Percentiles rank a stretch among this genome's conserved stretches.
Evolutionary conservation across 768 basidiomycete genomes (phyloP).

Genomic region (Fomitopsis pulvina): DNA sequence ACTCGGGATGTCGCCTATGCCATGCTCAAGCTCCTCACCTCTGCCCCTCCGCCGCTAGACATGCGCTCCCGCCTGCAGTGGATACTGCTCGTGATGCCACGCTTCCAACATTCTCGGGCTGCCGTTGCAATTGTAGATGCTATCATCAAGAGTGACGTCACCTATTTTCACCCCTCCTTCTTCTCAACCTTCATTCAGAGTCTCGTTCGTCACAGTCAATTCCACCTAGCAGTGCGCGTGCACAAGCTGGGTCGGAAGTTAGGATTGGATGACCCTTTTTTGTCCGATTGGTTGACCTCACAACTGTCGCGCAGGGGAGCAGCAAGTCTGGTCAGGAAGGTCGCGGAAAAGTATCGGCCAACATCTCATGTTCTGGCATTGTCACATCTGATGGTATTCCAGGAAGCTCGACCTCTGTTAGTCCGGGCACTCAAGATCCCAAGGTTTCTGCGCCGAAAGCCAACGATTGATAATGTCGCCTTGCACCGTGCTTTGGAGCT

Average conservation of each 20-base stretch:
- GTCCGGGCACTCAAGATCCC: constrained; percentile 1
- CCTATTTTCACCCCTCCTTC: constrained; percentile 35
- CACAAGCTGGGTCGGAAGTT: constrained; percentile 17
- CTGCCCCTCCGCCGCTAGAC: neutral
- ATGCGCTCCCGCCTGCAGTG: constrained; percentile 24
- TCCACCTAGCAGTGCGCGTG: constrained; percentile 28
- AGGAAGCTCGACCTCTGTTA: neutral
- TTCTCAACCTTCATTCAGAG: constrained; percentile 28
- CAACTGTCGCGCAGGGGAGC: constrained; percentile 1
- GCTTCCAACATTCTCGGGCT: constrained; percentile 22
- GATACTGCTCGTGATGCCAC: constrained; percentile 20
- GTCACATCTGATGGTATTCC: neutral
- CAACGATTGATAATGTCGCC: constrained; percentile 21
- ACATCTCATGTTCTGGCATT: neutral
- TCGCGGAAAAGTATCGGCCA: neutral
- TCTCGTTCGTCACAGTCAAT: constrained; percentile 36
- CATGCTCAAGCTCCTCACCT: neutral
- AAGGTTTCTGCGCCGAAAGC: constrained; percentile 16
- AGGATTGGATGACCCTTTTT: constrained; percentile 15
- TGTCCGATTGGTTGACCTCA: constrained; percentile 26
- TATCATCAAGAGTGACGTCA: constrained; percentile 27
- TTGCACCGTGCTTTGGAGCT: constrained; percentile 31
- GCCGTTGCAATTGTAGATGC: constrained; percentile 35
- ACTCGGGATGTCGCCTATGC: neutral
- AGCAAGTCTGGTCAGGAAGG: neutral